phyloP scores from a whole-genome alignment of 495 filamentous ascomycete genomes.

The Penicillium bovifimosum region DNA sequence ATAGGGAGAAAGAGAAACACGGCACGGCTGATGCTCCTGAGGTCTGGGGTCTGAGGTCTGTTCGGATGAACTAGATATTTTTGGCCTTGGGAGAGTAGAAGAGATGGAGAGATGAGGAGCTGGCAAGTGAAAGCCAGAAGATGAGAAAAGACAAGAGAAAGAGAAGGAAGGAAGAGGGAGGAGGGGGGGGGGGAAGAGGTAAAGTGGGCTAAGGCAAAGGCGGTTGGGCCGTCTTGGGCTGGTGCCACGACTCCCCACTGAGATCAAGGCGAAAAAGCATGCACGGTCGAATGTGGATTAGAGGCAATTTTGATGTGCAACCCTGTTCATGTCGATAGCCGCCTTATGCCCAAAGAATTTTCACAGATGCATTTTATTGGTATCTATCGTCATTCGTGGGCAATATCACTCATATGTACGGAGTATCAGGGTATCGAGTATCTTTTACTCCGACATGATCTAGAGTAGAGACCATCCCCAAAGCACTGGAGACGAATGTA shows the following conservation, averaged over 20 bases:
- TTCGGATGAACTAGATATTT: slow-evolving; percentile 11
- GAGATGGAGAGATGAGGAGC: background rate
- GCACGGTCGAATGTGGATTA: slow-evolving; percentile 37
- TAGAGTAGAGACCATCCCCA: too few species aligned
- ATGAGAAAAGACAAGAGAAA: slow-evolving; percentile 17
- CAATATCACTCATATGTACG: background rate
- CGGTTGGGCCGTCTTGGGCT: slow-evolving; percentile 44
- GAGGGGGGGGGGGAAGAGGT: slow-evolving; percentile 16
- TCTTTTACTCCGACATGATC: too few species aligned
- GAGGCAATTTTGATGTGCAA: slow-evolving; percentile 15
- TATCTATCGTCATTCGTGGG: background rate
- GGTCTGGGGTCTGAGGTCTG: slow-evolving; percentile 1
- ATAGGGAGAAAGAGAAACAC: slow-evolving; percentile 13
- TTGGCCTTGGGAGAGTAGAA: slow-evolving; percentile 1
- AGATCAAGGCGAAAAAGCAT: slow-evolving; percentile 24
- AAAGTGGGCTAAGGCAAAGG: slow-evolving; percentile 26
- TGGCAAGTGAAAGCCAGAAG: slow-evolving; percentile 11
- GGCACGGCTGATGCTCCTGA: slow-evolving; percentile 10
- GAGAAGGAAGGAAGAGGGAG: slow-evolving; percentile 15
- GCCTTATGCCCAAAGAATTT: background rate
- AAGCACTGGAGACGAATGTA: background rate
- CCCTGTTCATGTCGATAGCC: slow-evolving; percentile 12
- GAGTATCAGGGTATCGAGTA: too few species aligned
- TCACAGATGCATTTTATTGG: background rate
- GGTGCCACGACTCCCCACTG: slow-evolving; percentile 44